A percentile compares a stretch with the other conserved stretches of the same genome.
These are phyloP conservation scores for Tricholoma sp. DNA, from an alignment of 768 basidiomycete species.

Conservation along the genomic window DNA sequence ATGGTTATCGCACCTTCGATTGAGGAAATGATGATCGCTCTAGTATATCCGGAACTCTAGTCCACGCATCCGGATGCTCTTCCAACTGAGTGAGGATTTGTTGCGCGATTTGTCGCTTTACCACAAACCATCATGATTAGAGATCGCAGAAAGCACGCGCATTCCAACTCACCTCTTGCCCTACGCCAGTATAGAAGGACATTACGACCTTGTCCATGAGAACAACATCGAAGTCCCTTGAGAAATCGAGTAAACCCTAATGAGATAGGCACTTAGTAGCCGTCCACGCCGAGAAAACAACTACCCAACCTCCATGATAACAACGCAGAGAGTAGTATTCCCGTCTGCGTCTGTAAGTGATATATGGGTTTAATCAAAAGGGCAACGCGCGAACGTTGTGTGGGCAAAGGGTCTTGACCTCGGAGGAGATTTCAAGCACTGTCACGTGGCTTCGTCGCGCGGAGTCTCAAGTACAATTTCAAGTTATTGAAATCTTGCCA, in stretches of 20 bases:
- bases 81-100: slow-evolving; percentile 93
- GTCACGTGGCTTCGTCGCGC: slow-evolving; percentile 22
- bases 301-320: slow-evolving; percentile 45
- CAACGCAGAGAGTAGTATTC: slow-evolving; percentile 11
- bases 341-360: slow-evolving; percentile 8
- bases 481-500: too few relatives aligned
- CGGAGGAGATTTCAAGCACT: slow-evolving; percentile 11
- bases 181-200: slow-evolving; percentile 23
- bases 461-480: background rate
- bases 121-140: slow-evolving; percentile 21
- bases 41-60: slow-evolving; percentile 90
- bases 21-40: slow-evolving; percentile 82
- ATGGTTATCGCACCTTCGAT: slow-evolving; percentile 54
- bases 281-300: slow-evolving; percentile 7
- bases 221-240: slow-evolving; percentile 3
- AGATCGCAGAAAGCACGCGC: slow-evolving; percentile 9
- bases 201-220: slow-evolving; percentile 7
- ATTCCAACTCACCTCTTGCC: slow-evolving; percentile 62
- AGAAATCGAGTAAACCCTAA: slow-evolving; percentile 74
- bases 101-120: slow-evolving; percentile 92
- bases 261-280: slow-evolving; percentile 19
- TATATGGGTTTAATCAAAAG: background rate
- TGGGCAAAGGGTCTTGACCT: slow-evolving; percentile 45
- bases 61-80: slow-evolving; percentile 96
- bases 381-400: slow-evolving; percentile 18